Evolutionary conservation across 1,284 basidiomycete species (phyloP), one percentile per base, ranked within the genome.

Genomic region (Puccinia novopanici): DNA sequence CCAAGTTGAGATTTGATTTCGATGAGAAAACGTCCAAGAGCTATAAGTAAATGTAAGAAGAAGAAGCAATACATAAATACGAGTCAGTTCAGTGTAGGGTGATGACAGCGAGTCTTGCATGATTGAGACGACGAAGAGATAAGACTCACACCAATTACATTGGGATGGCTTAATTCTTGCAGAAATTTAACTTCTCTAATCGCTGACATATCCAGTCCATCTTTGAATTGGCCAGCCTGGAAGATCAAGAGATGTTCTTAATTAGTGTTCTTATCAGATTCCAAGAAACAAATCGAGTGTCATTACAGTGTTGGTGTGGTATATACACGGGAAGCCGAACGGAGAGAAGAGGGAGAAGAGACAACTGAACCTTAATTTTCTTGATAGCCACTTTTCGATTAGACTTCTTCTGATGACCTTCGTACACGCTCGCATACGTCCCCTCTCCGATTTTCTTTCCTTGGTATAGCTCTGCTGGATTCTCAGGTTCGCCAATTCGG

Each of bases 141-240:
- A 55, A 12, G 0, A 70, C 81, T 22, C 82, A 93, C 95, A 86
- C 93, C 93, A 83, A 99, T 98, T 83, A 99, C 91, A 85, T 99
- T 99, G 75, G 92, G 92, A 87, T 99, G 97, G 82, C 91, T 91
- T 70, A 99, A 87, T 86, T 99, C 97, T 79, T 93, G 91, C 81
- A 99, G 88, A 85, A 95, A 98, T 86, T 98, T 98, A 85, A 99
- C 96, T 87, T 99, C 97, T 55, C 97, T 91, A 82, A 99, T 91
- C 68, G 97, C 97, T 82, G 95, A 97, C 92, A 99, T 97, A 87
- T 99, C 97, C 75, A 99, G 89, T 12, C 97, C 97, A 87, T 99
- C 96, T 86, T 96, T 97, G 89, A 97, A 94, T 85, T 94, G 92
- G 30, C 95, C 94, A 22, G 95, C 92, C 85, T 97, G 95, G 87